Evolutionary conservation across 1,139 yeast species (phyloP).

Genomic region (Candida anutae): DNA sequence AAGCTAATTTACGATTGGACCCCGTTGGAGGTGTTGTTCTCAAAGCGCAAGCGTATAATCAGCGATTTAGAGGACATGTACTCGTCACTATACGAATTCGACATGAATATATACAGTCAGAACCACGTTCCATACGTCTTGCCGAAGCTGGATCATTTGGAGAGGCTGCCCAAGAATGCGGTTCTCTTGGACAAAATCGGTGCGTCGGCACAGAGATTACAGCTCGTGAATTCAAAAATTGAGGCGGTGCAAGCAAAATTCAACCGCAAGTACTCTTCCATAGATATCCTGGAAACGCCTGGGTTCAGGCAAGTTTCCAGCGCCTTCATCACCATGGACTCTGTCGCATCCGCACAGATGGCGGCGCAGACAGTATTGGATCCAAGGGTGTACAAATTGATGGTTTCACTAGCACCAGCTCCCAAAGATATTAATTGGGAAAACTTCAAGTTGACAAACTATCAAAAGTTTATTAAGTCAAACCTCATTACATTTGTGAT

Average conservation of each 20-base stretch:
- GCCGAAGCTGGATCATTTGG: conserved; percentile 3
- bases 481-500: conserved; percentile 56
- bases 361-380: conserved; percentile 78
- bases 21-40: conserved; percentile 36
- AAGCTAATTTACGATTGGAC: conserved; percentile 51
- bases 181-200: conserved; percentile 2
- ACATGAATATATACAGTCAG: conserved; percentile 32
- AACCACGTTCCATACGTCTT: conserved; percentile 22
- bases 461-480: conserved; percentile 46
- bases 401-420: conserved; percentile 70
- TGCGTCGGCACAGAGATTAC: neutral
- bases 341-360: conserved; percentile 81
- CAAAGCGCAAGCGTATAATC: conserved; percentile 25
- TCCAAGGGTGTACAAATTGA: conserved; percentile 65
- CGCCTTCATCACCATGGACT: conserved; percentile 76
- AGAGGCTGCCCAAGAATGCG: no score
- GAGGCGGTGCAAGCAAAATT: conserved; percentile 11
- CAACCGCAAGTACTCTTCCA: conserved; percentile 11
- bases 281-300: conserved; percentile 17
- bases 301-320: conserved; percentile 45
- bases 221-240: conserved; percentile 2
- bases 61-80: conserved; percentile 37
- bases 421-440: conserved; percentile 77
- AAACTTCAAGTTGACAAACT: conserved; percentile 54
- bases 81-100: conserved; percentile 37